These are phyloP conservation scores for Phytopythium cucurbitacearum DNA, from an alignment of 352 stramenopile genomes.

Conservation along the genomic window DNA sequence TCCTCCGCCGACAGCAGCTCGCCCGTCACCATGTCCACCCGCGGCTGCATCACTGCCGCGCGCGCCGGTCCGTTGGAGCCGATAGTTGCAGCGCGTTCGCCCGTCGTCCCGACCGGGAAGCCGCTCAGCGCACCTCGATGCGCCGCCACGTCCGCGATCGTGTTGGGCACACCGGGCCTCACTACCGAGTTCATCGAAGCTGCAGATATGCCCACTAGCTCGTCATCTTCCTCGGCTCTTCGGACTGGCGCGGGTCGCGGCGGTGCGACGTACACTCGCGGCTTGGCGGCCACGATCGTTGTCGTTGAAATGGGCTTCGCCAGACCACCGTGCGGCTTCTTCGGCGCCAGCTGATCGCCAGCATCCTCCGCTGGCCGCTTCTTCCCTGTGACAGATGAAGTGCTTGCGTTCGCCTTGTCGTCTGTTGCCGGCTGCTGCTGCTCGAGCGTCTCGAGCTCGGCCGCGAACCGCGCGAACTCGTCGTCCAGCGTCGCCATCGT, in stretches of 20 bases:
- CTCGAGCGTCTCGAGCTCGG: slow-evolving; percentile 77
- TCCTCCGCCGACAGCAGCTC: slow-evolving; percentile 59
- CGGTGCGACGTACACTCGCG: slow-evolving; percentile 67
- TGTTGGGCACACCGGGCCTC: slow-evolving; percentile 32
- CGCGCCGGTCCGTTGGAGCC: not conserved
- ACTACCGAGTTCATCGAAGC: not conserved
- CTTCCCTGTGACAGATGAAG: slow-evolving; percentile 6
- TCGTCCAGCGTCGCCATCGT: slow-evolving; percentile 68
- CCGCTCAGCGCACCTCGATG: slow-evolving; percentile 63
- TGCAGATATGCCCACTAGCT: too few relatives aligned
- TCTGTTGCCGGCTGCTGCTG: slow-evolving; percentile 15
- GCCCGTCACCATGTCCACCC: slow-evolving; percentile 70
- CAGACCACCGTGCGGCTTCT: slow-evolving; percentile 24
- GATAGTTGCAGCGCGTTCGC: slow-evolving; percentile 5
- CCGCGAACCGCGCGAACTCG: slow-evolving; percentile 81
- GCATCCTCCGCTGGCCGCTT: slow-evolving; percentile 32
- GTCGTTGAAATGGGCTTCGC: slow-evolving; percentile 10
- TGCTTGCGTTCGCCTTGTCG: slow-evolving; percentile 1
- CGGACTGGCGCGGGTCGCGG: slow-evolving; percentile 42
- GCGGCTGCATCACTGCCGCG: slow-evolving; percentile 27
- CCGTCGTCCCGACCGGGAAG: slow-evolving; percentile 49
- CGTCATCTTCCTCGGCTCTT: too few relatives aligned
- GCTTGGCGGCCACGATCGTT: slow-evolving; percentile 34
- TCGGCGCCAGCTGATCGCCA: slow-evolving; percentile 10
- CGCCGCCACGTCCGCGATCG: slow-evolving; percentile 38